Percentiles rank a stretch among this genome's conserved stretches.
These are phyloP conservation scores for Pezicula carpinea DNA, from an alignment of 2,329 filamentous ascomycete species.

Conservation along the genomic window DNA sequence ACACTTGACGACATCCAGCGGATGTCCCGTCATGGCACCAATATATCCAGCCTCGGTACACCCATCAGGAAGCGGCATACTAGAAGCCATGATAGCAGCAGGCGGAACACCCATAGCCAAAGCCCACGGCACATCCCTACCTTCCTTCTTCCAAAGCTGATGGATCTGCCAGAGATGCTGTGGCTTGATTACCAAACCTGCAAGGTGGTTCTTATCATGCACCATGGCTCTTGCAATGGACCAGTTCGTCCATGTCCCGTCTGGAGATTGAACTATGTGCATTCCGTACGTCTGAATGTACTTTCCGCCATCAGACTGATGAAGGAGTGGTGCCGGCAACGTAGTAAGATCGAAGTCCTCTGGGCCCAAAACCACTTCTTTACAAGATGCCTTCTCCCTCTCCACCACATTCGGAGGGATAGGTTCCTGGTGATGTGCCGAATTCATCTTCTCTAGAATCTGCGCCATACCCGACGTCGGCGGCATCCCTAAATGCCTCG, in stretches of 20 bases:
- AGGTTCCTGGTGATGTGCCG: slow-evolving; percentile 28
- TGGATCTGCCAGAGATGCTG: slow-evolving; percentile 44
- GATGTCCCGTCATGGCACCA: slow-evolving; percentile 38
- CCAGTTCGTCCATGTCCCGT: slow-evolving; percentile 44
- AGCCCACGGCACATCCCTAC: slow-evolving; percentile 43
- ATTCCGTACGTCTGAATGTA: slow-evolving; percentile 48
- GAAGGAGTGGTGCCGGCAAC: slow-evolving; percentile 38
- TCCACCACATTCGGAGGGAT: slow-evolving; percentile 30
- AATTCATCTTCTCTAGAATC: slow-evolving; percentile 38
- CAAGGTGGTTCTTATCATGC: slow-evolving; percentile 35
- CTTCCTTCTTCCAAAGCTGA: slow-evolving; percentile 40
- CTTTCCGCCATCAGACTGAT: slow-evolving; percentile 42
- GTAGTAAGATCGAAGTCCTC: slow-evolving; percentile 38
- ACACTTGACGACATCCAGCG: slow-evolving; percentile 45
- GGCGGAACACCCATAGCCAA: slow-evolving; percentile 45
- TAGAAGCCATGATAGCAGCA: slow-evolving; percentile 41
- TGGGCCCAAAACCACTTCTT: slow-evolving; percentile 34
- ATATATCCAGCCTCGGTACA: slow-evolving; percentile 44
- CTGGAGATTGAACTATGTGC: slow-evolving; percentile 40
- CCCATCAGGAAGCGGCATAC: slow-evolving; percentile 44
- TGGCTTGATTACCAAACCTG: slow-evolving; percentile 36
- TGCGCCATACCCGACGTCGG: slow-evolving; percentile 32
- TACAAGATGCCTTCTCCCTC: slow-evolving; percentile 33
- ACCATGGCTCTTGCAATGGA: slow-evolving; percentile 43
- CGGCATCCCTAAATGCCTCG: slow-evolving; percentile 36